Percentiles rank a stretch among this genome's conserved stretches.
These are phyloP conservation scores for Kwoniella dejecticola DNA, from an alignment of 768 basidiomycete species.

Conservation along the genomic window DNA sequence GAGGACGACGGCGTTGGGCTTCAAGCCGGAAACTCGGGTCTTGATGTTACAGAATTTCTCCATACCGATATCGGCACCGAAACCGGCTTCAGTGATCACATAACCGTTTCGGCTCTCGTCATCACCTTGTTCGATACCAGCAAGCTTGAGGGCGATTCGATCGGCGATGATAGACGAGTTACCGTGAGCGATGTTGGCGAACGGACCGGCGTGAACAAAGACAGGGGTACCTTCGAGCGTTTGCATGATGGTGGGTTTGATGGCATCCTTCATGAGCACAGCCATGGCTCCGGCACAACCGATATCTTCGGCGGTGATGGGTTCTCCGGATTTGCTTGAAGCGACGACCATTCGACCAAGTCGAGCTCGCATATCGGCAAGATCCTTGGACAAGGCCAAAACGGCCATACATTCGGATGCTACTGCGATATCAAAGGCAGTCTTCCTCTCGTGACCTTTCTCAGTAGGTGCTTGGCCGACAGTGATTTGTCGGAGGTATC, in stretches of 20 bases:
- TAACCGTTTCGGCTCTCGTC: constrained; percentile 78
- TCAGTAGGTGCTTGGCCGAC: constrained; percentile 90
- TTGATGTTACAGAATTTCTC: constrained; percentile 98
- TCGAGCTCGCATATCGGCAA: constrained; percentile 77
- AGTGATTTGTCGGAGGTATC: constrained; percentile 91
- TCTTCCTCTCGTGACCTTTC: constrained; percentile 79
- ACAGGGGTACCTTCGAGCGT: constrained; percentile 97
- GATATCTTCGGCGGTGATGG: constrained; percentile 93
- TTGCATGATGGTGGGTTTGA: constrained; percentile 99
- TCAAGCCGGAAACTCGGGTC: constrained; percentile 87
- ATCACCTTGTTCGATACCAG: constrained; percentile 91
- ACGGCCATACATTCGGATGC: constrained; percentile 99
- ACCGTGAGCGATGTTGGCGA: constrained; percentile 96
- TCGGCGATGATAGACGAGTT: constrained; percentile 99
- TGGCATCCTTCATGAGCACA: constrained; percentile 96
- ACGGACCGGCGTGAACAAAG: constrained; percentile 97
- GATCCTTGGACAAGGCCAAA: constrained; percentile 80
- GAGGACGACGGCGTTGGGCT: constrained; percentile 89
- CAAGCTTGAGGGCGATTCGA: constrained; percentile 91
- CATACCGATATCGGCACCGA: constrained; percentile 92
- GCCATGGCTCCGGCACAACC: constrained; percentile 93
- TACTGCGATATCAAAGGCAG: constrained; percentile 95
- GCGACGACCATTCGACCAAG: constrained; percentile 97
- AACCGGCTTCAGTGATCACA: constrained; percentile 96
- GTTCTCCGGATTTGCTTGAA: constrained; percentile 83